Evolutionary conservation across 352 stramenopile genomes (phyloP).

Genomic region (Phytopythium oedochilum): DNA sequence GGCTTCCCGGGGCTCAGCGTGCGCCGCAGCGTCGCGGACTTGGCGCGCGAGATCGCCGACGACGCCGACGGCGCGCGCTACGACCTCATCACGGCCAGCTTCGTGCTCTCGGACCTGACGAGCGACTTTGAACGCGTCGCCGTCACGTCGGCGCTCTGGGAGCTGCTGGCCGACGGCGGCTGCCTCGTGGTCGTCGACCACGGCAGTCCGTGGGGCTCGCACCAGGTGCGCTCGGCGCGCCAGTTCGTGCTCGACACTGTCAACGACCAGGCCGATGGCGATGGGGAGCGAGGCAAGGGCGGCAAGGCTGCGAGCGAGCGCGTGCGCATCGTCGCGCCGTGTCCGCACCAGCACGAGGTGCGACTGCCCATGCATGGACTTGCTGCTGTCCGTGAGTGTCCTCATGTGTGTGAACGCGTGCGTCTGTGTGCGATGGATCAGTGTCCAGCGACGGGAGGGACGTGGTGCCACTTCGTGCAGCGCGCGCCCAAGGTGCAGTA

Average conservation of each 20-base stretch:
- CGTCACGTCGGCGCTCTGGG: constrained; percentile 73
- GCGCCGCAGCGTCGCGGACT: constrained; percentile 60
- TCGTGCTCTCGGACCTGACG: constrained; percentile 78
- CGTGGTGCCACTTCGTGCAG: constrained; percentile 87
- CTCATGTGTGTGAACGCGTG: not conserved
- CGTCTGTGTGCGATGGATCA: constrained; percentile 6
- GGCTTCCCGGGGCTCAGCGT: constrained; percentile 73
- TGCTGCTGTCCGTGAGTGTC: not conserved
- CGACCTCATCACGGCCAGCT: constrained; percentile 72
- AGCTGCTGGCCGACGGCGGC: constrained; percentile 70
- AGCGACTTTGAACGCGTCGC: constrained; percentile 81
- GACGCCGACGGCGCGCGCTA: constrained; percentile 53
- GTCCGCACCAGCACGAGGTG: constrained; percentile 69
- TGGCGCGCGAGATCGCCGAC: constrained; percentile 65
- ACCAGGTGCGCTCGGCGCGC: constrained; percentile 78
- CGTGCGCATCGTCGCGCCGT: constrained; percentile 63
- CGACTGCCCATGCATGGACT: not conserved
- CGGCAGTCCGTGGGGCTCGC: constrained; percentile 78
- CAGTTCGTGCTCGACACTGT: constrained; percentile 82
- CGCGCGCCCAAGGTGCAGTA: constrained; percentile 65
- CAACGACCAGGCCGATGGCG: constrained; percentile 24
- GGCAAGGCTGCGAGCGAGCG: constrained; percentile 14
- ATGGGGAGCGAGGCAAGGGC: not conserved
- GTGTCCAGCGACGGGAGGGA: constrained; percentile 63
- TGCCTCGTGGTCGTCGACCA: constrained; percentile 73